Base-by-base conservation (phyloP, 202 grass and related monocot species). In the Carex arenaria region DNA sequence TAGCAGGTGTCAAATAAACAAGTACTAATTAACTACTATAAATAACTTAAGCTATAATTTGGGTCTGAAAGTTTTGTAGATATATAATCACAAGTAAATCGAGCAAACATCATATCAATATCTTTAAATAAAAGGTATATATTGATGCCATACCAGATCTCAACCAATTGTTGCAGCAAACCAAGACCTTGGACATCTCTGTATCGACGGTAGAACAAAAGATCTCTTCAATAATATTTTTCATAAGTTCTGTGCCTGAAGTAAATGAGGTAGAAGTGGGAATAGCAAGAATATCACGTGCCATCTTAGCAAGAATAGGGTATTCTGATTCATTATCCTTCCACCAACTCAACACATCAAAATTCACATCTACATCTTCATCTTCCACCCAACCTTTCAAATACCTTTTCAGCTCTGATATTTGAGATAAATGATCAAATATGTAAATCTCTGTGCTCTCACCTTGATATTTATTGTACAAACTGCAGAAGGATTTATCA, bases 261-360 rank as follows among this genome's bases (percentile, higher is more conserved):
- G 17, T 10, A 19, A 51, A 3, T 0, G 38, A 72, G 17, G 7
- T 11, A 87, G 90, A 97, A 84, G 94, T 83, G 85, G 92, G 92
- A 61, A 94, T 86, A 74, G 92, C 88, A 80, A 97, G 90, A 88
- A 97, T 97, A 86, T 97, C 94, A 74, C 85, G 88, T 51, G 94
- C 90, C 92, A 97, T 94, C 85, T 80, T 83, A 72, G 91, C 94
- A 85, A 97, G 94, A 38, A 90, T 73, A 76, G 92, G 94, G 87
- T 97, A 97, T 84, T 92, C 88, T 83, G 88, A 86, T 11, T 91
- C 91, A 78, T 92, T 92, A 31, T 84, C 84, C 78, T 92, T 97
- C 94, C 94, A 97, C 91, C 94, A 97, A 72, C 86, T 90, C 15
- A 97, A 84, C 71, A 97, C 91, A 83, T 97, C 88, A 89, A 59